Percentiles rank a stretch among this genome's conserved stretches.
Evolutionary conservation across 176 grass and related monocot genomes (phyloP).

Genomic region (Calamus simplicifolius): DNA sequence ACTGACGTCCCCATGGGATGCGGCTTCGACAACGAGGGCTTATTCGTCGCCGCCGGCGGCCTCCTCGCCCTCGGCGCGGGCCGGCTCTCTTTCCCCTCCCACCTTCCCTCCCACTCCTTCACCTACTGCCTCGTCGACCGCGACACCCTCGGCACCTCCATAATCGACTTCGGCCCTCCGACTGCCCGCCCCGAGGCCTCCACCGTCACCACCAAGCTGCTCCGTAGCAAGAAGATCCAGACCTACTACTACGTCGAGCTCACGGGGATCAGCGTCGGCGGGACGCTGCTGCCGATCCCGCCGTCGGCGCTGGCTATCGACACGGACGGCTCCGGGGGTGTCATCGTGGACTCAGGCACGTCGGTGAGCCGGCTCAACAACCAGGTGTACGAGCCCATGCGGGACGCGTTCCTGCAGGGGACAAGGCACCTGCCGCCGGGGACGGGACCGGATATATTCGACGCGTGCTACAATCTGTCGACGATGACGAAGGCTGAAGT

Average conservation of each 20-base stretch:
- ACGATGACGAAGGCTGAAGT: slow-evolving; percentile 28
- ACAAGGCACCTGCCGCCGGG: slow-evolving; percentile 34
- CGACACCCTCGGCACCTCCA: slow-evolving; percentile 8
- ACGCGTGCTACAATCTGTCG: slow-evolving; percentile 56
- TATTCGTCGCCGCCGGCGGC: slow-evolving; percentile 24
- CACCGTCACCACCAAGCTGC: slow-evolving; percentile 21
- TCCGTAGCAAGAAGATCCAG: slow-evolving; percentile 13
- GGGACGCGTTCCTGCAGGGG: slow-evolving; percentile 36
- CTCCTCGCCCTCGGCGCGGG: slow-evolving; percentile 42
- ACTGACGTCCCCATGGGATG: slow-evolving; percentile 33
- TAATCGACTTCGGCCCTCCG: slow-evolving; percentile 31
- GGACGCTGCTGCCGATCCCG: not conserved
- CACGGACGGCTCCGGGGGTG: slow-evolving; percentile 16
- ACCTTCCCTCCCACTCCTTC: slow-evolving; percentile 39
- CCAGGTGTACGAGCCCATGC: slow-evolving; percentile 43
- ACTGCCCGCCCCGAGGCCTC: slow-evolving; percentile 11
- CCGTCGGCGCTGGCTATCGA: not conserved
- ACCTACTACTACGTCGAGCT: slow-evolving; percentile 51
- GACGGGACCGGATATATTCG: slow-evolving; percentile 30
- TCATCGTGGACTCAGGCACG: slow-evolving; percentile 56
- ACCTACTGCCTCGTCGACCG: slow-evolving; percentile 50
- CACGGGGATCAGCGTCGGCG: slow-evolving; percentile 35
- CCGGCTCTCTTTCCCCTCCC: slow-evolving; percentile 30
- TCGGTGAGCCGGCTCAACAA: slow-evolving; percentile 43
- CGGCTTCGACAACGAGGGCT: slow-evolving; percentile 29